Percentiles rank a stretch among this genome's conserved stretches.
Conservation (phyloP, 495 filamentous ascomycete genomes). For the Cenococcum geophilum region DNA sequence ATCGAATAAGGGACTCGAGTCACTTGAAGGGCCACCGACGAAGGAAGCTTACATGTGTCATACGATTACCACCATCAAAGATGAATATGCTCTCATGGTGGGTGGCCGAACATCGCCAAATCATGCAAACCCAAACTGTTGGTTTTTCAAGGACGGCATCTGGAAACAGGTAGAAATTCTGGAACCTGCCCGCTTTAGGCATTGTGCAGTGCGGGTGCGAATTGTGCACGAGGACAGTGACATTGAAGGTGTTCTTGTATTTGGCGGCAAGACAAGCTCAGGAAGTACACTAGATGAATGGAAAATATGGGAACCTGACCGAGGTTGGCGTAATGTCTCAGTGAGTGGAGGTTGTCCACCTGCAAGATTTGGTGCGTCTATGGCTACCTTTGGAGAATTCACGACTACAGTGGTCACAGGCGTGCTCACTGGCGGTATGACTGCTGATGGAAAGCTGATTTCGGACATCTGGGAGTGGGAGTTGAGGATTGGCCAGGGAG, state of each 20-base stretch:
- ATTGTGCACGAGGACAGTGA: conserved; percentile 26
- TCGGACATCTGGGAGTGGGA: conserved; percentile 55
- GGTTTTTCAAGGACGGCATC: conserved; percentile 52
- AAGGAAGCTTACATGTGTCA: conserved; percentile 57
- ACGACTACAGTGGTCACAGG: conserved; percentile 41
- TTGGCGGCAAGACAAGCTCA: conserved; percentile 61
- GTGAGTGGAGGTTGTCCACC: conserved; percentile 40
- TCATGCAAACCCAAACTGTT: conserved; percentile 61
- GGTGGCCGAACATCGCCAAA: conserved; percentile 74
- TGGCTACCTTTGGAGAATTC: conserved; percentile 36
- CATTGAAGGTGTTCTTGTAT: conserved; percentile 49
- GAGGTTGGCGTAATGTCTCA: conserved; percentile 48
- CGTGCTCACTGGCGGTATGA: conserved; percentile 63
- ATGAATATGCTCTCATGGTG: conserved; percentile 54
- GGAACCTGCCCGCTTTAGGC: conserved; percentile 62
- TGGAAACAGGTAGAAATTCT: conserved; percentile 62
- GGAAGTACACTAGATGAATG: conserved; percentile 53
- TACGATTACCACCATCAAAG: conserved; percentile 56
- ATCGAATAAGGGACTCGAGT: too few species aligned
- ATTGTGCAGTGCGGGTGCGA: conserved; percentile 54
- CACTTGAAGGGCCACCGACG: conserved; percentile 3
- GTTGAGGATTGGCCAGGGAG: conserved; percentile 29
- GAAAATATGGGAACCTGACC: conserved; percentile 55
- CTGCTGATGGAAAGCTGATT: conserved; percentile 51
- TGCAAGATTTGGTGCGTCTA: conserved; percentile 57